Conservation (phyloP, 108 stramenopile species). For the Hondaea fermentalgiana region DNA sequence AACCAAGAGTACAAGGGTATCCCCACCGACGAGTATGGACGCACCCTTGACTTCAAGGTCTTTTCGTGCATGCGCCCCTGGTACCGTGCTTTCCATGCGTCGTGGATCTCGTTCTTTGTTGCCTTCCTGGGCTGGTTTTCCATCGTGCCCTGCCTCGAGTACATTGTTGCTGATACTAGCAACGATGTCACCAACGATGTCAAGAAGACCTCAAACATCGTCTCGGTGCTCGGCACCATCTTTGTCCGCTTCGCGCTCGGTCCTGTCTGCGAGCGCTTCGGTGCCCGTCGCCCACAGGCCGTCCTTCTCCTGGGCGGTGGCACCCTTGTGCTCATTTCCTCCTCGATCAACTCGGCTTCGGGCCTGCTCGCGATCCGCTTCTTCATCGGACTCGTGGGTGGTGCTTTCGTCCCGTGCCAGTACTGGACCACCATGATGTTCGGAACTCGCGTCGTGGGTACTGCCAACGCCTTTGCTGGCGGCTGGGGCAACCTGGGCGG, state of each 20-base stretch:
- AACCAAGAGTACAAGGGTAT: background rate
- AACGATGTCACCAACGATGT: slow-evolving; percentile 31
- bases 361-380: slow-evolving; percentile 32
- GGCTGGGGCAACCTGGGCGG: slow-evolving; percentile 44
- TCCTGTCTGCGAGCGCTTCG: slow-evolving; percentile 39
- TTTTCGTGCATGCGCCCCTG: slow-evolving; percentile 4
- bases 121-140: slow-evolving; percentile 38
- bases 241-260: slow-evolving; percentile 28
- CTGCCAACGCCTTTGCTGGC: slow-evolving; percentile 31
- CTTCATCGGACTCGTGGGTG: slow-evolving; percentile 37
- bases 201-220: slow-evolving; percentile 32
- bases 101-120: slow-evolving; percentile 26
- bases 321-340: background rate
- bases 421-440: slow-evolving; percentile 36
- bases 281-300: slow-evolving; percentile 20
- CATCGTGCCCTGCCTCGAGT: slow-evolving; percentile 29
- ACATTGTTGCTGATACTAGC: slow-evolving; percentile 32
- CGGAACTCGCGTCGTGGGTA: slow-evolving; percentile 24
- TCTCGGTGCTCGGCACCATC: slow-evolving; percentile 30
- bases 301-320: background rate
- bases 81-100: background rate
- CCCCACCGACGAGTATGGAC: background rate
- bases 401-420: slow-evolving; percentile 35
- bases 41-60: background rate
- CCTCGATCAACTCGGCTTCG: slow-evolving; percentile 21